These are phyloP conservation scores for Exophiala mesophila DNA, from an alignment of 2,329 filamentous ascomycete genomes.

Conservation along the genomic window DNA sequence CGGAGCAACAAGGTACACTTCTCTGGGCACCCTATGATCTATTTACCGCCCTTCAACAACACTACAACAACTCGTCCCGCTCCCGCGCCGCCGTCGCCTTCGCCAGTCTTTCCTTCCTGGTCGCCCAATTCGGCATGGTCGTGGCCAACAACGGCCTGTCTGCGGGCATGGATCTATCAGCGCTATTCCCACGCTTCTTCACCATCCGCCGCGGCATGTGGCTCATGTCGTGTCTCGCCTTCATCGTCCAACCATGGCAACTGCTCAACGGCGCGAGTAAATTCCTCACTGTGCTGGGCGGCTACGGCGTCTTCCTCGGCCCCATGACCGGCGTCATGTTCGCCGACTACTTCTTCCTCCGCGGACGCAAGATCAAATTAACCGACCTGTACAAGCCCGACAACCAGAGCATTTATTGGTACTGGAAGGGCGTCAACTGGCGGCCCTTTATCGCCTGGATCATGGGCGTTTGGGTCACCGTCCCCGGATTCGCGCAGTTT, in stretches of 20 bases:
- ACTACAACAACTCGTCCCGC: constrained; percentile 11
- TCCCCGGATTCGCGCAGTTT: constrained; percentile 27
- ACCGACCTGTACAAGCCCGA: constrained; percentile 37
- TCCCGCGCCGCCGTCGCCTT: constrained; percentile 43
- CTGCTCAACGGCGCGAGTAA: constrained; percentile 55
- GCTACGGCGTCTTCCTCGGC: constrained; percentile 60
- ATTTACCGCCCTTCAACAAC: constrained; percentile 10
- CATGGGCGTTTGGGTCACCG: constrained; percentile 29
- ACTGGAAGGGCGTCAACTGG: constrained; percentile 38
- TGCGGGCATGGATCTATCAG: constrained; percentile 51
- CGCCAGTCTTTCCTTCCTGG: constrained; percentile 45
- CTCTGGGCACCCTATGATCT: constrained; percentile 9
- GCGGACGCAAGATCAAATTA: constrained; percentile 34
- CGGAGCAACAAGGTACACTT: constrained; percentile 41
- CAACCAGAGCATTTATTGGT: constrained; percentile 36
- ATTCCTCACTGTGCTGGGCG: constrained; percentile 62
- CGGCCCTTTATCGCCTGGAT: constrained; percentile 37
- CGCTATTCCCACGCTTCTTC: constrained; percentile 50
- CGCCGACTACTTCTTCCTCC: constrained; percentile 43
- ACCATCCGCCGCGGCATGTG: constrained; percentile 54
- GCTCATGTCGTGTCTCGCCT: constrained; percentile 48
- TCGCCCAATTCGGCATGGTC: constrained; percentile 45
- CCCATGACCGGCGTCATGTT: constrained; percentile 50
- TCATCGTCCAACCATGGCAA: constrained; percentile 59
- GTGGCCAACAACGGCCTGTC: constrained; percentile 50